phyloP scores from a whole-genome alignment of 768 basidiomycete species.

The Trichaptum fuscoviolaceum region DNA sequence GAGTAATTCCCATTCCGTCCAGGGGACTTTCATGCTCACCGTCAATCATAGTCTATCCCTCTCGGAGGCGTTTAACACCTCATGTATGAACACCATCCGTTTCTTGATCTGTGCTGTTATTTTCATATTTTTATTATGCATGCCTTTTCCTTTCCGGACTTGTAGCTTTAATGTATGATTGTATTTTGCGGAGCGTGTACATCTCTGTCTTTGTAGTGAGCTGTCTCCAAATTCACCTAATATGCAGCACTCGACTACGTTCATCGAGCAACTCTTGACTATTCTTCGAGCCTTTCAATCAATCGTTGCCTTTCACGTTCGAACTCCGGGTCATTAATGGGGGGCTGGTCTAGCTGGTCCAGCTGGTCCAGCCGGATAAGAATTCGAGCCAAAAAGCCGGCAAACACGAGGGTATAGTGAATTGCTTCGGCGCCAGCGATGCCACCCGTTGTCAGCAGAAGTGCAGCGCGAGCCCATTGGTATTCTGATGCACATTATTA shows the following conservation, averaged over 20 bases:
- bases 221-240: background rate
- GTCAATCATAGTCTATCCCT: background rate
- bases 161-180: background rate
- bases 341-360: too few relatives aligned
- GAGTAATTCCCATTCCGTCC: background rate
- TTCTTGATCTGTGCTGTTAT: background rate
- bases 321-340: background rate
- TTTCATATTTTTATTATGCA: conserved; percentile 1
- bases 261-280: too few relatives aligned
- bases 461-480: background rate
- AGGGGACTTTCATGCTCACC: background rate
- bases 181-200: background rate
- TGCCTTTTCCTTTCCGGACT: background rate
- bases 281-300: too few relatives aligned
- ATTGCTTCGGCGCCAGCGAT: background rate
- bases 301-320: background rate
- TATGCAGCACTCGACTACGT: too few relatives aligned
- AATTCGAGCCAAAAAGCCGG: background rate
- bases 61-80: background rate
- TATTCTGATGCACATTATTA: background rate
- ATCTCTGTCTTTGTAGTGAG: background rate
- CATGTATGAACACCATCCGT: background rate
- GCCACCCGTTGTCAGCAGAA: background rate
- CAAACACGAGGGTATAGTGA: background rate
- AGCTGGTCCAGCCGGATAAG: too few relatives aligned